phyloP scores from a whole-genome alignment of 108 stramenopile genomes.

The Licmophora abbreviata region DNA sequence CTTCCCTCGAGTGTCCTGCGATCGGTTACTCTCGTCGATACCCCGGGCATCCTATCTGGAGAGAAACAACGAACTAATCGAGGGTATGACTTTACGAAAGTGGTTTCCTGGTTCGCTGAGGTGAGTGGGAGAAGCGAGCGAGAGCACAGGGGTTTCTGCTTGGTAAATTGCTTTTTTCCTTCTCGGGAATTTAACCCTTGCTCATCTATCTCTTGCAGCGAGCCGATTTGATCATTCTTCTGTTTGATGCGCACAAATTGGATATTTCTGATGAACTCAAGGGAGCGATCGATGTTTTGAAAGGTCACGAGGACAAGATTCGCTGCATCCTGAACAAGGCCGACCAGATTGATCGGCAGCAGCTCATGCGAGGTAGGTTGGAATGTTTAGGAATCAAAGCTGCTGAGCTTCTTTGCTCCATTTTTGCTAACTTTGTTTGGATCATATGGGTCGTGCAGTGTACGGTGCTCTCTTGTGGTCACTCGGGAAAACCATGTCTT shows the following conservation, averaged over 20 bases:
- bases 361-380: constrained; percentile 83
- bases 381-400: too few relatives aligned
- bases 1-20: constrained; percentile 76
- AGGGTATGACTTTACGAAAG: constrained; percentile 92
- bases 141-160: too few relatives aligned
- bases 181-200: not conserved
- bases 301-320: constrained; percentile 98
- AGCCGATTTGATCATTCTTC: constrained; percentile 90
- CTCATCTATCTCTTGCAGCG: constrained; percentile 29
- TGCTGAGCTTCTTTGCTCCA: too few relatives aligned
- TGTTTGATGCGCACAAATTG: constrained; percentile 99
- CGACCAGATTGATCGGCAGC: constrained; percentile 94
- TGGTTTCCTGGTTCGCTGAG: constrained; percentile 97
- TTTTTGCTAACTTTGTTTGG: not conserved
- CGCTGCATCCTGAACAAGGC: constrained; percentile 99
- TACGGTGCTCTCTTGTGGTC: constrained; percentile 98
- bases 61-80: constrained; percentile 94
- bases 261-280: constrained; percentile 99
- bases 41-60: constrained; percentile 96
- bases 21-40: constrained; percentile 93
- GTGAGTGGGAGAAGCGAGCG: constrained; percentile 10
- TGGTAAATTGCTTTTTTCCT: too few relatives aligned
- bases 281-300: constrained; percentile 90
- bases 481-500: constrained; percentile 91
- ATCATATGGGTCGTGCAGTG: constrained; percentile 16